phyloP scores from a whole-genome alignment of 345 rosid species.

The Aquilaria malaccensis region DNA sequence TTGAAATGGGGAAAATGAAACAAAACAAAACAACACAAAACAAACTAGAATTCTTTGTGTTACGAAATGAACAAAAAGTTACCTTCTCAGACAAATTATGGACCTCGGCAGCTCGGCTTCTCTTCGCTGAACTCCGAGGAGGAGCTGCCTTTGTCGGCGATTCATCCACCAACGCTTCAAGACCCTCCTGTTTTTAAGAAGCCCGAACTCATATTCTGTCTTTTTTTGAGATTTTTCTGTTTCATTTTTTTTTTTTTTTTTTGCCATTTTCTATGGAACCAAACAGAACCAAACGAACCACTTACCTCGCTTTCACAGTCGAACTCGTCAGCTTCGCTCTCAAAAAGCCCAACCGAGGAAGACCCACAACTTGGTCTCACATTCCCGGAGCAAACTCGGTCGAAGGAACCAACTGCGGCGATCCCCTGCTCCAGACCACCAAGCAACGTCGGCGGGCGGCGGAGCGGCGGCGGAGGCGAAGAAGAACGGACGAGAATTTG shows the following conservation, averaged over 20 bases:
- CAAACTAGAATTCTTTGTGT: too few relatives aligned
- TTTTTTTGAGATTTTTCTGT: background rate
- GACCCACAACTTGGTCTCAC: constrained; percentile 28
- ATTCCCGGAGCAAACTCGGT: constrained; percentile 17
- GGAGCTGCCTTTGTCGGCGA: constrained; percentile 36
- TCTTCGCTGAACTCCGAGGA: constrained; percentile 61
- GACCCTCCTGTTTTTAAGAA: constrained; percentile 42
- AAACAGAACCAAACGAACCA: constrained; percentile 4
- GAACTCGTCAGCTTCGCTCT: constrained; percentile 56
- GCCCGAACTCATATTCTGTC: background rate
- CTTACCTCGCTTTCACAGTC: constrained; percentile 83
- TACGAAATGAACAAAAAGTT: background rate
- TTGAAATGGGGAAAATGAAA: background rate
- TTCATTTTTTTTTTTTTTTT: background rate
- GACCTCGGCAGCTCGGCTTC: constrained; percentile 95
- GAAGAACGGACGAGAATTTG: constrained; percentile 60
- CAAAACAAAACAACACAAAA: background rate
- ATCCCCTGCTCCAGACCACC: constrained; percentile 12
- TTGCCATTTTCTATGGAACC: constrained; percentile 9
- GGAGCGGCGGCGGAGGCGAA: constrained; percentile 25
- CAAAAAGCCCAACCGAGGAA: constrained; percentile 45
- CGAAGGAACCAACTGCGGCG: constrained; percentile 17
- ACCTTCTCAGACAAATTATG: constrained; percentile 99
- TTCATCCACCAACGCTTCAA: constrained; percentile 54
- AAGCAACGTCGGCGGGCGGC: constrained; percentile 16